Evolutionary conservation across 2,329 filamentous ascomycete genomes (phyloP), one percentile per base, ranked within the genome.

Genomic region (Fusarium sp.): DNA sequence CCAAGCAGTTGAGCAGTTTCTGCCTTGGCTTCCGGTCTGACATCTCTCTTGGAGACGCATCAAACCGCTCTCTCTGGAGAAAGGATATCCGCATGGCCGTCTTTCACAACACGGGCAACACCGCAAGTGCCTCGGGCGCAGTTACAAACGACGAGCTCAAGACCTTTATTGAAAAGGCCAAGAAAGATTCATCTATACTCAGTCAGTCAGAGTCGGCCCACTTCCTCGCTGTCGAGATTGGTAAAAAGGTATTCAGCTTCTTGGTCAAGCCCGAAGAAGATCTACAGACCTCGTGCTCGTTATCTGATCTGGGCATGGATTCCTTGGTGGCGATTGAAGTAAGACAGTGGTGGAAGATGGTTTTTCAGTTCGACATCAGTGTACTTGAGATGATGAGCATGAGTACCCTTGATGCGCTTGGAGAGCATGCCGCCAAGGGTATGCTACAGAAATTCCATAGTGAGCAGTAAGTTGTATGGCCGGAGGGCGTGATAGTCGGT

Each of bases 261-360:
- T 48, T 73, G 16, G 60, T 73, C 50, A 68, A 55, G 30, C 60
- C 66, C 2, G 64, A 66, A 4, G 64, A 66, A 13, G 64, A 60
- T 15, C 40, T 72, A 2, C 52, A 65, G 1, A 69, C 48, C 1
- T 53, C 55, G 10, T 40, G 39, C 9, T 40, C 54, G 5, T n/a
- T 63, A 18, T 37, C 55, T 1, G 37, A 66, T 12, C 28, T 67
- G 13, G 73, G 73, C 6, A 46, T 76, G 16, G 73, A 76, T 30
- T 73, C 66, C 1, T 36, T 75, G 16, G 68, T 75, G 3, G 68
- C 66, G 4, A 68, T 74, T n/a, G 72, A 75, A 40, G 47, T 76
- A 43, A 60, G 72, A 11, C 67, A 58, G n/a, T 75, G 72, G 68
- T 73, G 72, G 71, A 67, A 66, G 51, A 53, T 58, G 11, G 55